Evolutionary conservation across 805 yeast species (phyloP), one percentile per base, ranked within the genome.

Genomic region (Pichia scutulata): DNA sequence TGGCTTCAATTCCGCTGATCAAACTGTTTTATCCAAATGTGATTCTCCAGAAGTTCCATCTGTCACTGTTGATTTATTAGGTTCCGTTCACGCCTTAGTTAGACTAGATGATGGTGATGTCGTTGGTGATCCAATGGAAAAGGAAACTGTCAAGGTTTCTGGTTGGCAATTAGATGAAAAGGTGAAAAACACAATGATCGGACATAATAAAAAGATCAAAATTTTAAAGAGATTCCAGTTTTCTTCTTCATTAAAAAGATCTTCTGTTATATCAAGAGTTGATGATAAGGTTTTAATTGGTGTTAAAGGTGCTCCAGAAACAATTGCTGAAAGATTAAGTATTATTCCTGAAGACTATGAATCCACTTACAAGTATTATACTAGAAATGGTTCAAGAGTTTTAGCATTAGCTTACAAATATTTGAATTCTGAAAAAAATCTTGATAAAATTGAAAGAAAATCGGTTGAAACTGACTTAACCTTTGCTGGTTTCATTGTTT

Each of bases 101-200:
- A 81, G 83, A 61, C 75, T 93, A 53, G 97, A 93, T 61, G 96
- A 90, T 65, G 99, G 98, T 60, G 98, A 93, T 55, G 80, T 90
- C 58, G 99, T 93, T 54, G 99, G 99, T 70, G 99, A 93, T 64
- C 97, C 99, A 55, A 92, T 93, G 98, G 99, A 93, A 71, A 89
- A 89, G 70, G 97, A 95, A 25, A 93, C 99, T 48, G 74, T 93
- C 59, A 83, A 82, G 57, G 92, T 95, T 41, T 79, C 93, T 51
- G 81, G 82, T 28, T 93, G 97, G 97, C 74, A 73, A 40, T 84
- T 93, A 55, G 87, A 85, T 48, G 77, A 75, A 50, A 58, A 53
- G n/a, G 47, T 54, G 12, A 86, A 89, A 57, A 96, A 89, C 63
- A 67, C 76, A 47, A 85, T 86, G 43, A 77, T 75, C 54, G 65